These are phyloP conservation scores for Aquanectria penicillioides DNA, from an alignment of 2,329 filamentous ascomycete species.

Conservation along the genomic window DNA sequence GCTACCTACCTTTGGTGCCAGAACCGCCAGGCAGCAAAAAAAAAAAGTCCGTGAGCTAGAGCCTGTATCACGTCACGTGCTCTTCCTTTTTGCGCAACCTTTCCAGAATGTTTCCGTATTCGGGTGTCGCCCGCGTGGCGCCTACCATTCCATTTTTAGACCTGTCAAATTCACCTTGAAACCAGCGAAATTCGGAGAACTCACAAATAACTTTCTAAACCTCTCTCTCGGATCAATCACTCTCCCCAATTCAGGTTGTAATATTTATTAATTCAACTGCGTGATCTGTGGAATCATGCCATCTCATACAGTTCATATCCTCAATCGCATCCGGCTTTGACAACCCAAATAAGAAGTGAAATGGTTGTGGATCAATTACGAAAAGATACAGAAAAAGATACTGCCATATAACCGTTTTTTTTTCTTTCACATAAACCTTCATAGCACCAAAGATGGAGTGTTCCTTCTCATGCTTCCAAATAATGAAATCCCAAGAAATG, in stretches of 20 bases:
- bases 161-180: slow-evolving; percentile 2
- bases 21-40: background rate
- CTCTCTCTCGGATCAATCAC: background rate
- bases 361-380: background rate
- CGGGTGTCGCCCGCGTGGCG: background rate
- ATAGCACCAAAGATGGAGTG: no score
- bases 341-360: no score
- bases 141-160: background rate
- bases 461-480: no score
- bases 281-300: no score
- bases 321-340: no score
- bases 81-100: no score
- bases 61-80: slow-evolving; percentile 12
- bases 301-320: no score
- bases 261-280: no score
- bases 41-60: background rate
- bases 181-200: background rate
- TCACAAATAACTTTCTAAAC: background rate
- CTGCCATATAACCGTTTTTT: background rate
- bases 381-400: background rate
- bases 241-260: no score
- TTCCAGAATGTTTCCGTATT: slow-evolving; percentile 15
- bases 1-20: no score
- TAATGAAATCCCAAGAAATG: background rate
- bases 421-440: no score